phyloP scores from a whole-genome alignment of 2,329 filamentous ascomycete species.

The Decorospora gaudefroyi region DNA sequence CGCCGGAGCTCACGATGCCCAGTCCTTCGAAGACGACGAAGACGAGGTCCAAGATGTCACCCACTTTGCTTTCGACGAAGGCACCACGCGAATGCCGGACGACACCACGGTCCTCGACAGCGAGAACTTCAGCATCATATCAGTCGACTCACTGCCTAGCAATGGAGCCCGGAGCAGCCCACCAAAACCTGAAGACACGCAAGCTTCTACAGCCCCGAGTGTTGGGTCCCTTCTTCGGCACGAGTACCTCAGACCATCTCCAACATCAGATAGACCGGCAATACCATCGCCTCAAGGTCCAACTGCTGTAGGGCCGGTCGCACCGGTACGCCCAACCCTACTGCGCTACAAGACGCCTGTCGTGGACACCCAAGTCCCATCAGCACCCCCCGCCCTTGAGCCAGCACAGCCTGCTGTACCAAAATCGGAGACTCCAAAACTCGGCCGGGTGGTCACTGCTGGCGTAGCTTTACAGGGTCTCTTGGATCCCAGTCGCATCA shows the following conservation, averaged over 20 bases:
- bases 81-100: slow-evolving; percentile 44
- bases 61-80: slow-evolving; percentile 38
- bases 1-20: slow-evolving; percentile 2
- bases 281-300: slow-evolving; percentile 9
- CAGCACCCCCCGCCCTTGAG: slow-evolving; percentile 39
- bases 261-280: slow-evolving; percentile 10
- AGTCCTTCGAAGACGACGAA: slow-evolving; percentile 22
- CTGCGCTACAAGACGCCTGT: slow-evolving; percentile 38
- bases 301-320: slow-evolving; percentile 7
- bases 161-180: slow-evolving; percentile 37
- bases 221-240: slow-evolving; percentile 20
- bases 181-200: slow-evolving; percentile 15
- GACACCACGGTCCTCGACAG: slow-evolving; percentile 55
- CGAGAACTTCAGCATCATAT: slow-evolving; percentile 58
- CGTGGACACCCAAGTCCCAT: slow-evolving; percentile 33
- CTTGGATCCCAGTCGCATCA: slow-evolving; percentile 38
- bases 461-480: slow-evolving; percentile 48
- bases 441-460: slow-evolving; percentile 46
- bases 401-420: slow-evolving; percentile 19
- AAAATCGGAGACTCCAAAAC: slow-evolving; percentile 37
- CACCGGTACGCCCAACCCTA: slow-evolving; percentile 20
- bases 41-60: slow-evolving; percentile 28
- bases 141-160: slow-evolving; percentile 53
- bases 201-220: slow-evolving; percentile 8
- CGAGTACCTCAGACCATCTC: slow-evolving; percentile 18